Conservation (phyloP, 768 basidiomycete genomes). For the Boletus rubescentipes region DNA sequence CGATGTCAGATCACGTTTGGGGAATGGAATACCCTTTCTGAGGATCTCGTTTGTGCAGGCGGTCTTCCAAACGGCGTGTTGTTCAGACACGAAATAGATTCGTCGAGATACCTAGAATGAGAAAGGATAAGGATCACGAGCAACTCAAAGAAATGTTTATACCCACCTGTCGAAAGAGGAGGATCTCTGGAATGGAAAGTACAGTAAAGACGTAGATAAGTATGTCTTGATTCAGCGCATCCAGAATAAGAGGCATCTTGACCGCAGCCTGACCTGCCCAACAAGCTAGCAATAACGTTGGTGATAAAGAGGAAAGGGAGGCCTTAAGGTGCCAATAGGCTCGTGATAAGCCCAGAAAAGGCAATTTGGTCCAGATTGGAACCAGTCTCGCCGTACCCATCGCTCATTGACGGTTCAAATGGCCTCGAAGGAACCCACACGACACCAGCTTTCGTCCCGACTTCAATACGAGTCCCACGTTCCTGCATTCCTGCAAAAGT, state of each 20-base stretch:
- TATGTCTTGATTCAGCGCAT: constrained; percentile 37
- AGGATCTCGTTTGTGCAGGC: constrained; percentile 47
- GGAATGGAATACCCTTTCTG: constrained; percentile 50
- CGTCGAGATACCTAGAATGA: constrained; percentile 48
- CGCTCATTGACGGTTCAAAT: constrained; percentile 14
- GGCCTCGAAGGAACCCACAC: constrained; percentile 61
- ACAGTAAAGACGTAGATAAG: constrained; percentile 36
- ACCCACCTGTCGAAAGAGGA: constrained; percentile 43
- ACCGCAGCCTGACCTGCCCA: not conserved
- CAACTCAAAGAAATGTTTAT: not conserved
- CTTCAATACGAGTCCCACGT: constrained; percentile 61
- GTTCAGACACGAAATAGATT: constrained; percentile 42
- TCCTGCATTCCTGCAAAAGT: constrained; percentile 63
- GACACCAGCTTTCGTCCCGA: constrained; percentile 69
- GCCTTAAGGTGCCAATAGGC: too few relatives aligned
- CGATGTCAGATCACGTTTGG: constrained; percentile 33
- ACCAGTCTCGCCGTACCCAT: not conserved
- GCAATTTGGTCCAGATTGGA: constrained; percentile 7
- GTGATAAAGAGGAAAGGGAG: not conserved
- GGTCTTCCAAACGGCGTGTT: constrained; percentile 58
- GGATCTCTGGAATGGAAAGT: constrained; percentile 42
- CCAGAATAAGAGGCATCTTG: constrained; percentile 22
- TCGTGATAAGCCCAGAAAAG: constrained; percentile 23
- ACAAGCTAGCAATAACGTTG: not conserved
- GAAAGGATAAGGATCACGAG: not conserved